Evolutionary conservation across 1,284 basidiomycete genomes (phyloP).

Genomic region (Trichosporon faecale): DNA sequence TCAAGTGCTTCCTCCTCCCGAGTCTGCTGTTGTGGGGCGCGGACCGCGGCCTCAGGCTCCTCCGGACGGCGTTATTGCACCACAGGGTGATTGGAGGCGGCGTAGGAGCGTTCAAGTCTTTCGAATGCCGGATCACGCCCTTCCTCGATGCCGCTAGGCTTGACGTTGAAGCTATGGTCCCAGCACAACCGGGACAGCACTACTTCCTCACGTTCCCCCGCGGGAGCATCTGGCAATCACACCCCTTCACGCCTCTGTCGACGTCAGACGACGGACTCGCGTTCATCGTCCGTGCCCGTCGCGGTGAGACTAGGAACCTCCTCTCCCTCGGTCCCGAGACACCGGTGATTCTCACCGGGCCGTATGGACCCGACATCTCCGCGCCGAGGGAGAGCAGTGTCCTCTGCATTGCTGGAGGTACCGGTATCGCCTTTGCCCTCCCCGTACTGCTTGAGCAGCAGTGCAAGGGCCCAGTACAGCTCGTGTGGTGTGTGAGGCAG

Average conservation of each 20-base stretch:
- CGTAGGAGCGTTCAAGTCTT: conserved; percentile 30
- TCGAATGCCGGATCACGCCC: conserved; percentile 28
- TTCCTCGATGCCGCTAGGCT: conserved; percentile 30
- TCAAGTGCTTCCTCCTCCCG: conserved; percentile 41
- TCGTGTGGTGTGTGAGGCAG: conserved; percentile 35
- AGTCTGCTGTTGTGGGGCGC: conserved; percentile 32
- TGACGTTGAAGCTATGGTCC: conserved; percentile 27
- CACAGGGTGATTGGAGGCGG: conserved; percentile 32
- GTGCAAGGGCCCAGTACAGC: conserved; percentile 21
- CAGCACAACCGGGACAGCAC: conserved; percentile 35
- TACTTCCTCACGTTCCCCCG: conserved; percentile 36
- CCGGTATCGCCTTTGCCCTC: conserved; percentile 38
- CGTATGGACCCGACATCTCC: conserved; percentile 31
- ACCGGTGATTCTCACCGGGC: conserved; percentile 35
- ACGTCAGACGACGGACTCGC: conserved; percentile 26
- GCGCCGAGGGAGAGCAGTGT: conserved; percentile 35
- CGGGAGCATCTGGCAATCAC: conserved; percentile 37
- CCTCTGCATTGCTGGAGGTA: conserved; percentile 39
- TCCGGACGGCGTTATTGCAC: conserved; percentile 34
- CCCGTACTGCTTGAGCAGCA: conserved; percentile 30
- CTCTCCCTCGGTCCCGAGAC: conserved; percentile 5
- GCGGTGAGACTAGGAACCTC: conserved; percentile 32
- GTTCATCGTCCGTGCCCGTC: conserved; percentile 34
- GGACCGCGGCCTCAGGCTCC: conserved; percentile 31
- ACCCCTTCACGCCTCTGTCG: conserved; percentile 41